These are phyloP conservation scores for Wallacemonas sp. DNA, from an alignment of 208 protist species.

Conservation along the genomic window DNA sequence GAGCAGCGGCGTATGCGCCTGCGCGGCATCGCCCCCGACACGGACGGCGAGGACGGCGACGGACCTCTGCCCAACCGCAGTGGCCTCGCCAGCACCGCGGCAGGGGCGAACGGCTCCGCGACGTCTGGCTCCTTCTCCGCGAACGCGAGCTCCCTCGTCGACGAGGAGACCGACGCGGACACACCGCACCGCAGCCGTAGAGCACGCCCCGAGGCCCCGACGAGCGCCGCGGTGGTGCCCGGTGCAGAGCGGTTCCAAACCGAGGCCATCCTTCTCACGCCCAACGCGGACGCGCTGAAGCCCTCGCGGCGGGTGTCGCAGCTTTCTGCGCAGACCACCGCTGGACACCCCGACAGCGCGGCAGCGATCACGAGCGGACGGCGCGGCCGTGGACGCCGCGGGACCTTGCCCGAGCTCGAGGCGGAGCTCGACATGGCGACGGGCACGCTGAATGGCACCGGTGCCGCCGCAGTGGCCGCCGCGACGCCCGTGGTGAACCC, in stretches of 20 bases:
- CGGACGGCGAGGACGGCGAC: neutral
- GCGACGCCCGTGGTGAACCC: constrained; percentile 46
- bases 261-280: constrained; percentile 9
- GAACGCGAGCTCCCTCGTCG: no score
- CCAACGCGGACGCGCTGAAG: neutral
- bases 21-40: constrained; percentile 27
- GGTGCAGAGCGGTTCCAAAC: constrained; percentile 8
- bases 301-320: constrained; percentile 7
- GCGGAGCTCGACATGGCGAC: neutral
- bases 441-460: neutral
- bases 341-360: neutral
- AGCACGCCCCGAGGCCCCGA: no score
- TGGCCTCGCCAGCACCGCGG: no score
- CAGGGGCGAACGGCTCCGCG: no score
- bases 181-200: no score
- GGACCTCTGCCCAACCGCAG: neutral
- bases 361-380: constrained; percentile 1
- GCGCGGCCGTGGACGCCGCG: neutral
- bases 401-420: neutral
- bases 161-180: neutral
- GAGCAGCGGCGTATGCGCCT: constrained; percentile 44
- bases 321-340: neutral
- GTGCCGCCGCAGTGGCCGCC: neutral
- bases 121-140: no score
- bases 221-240: no score